A percentile compares a stretch with the other conserved stretches of the same genome.
Conservation (phyloP, 306 rosid species). For the Clitoria ternatea region DNA sequence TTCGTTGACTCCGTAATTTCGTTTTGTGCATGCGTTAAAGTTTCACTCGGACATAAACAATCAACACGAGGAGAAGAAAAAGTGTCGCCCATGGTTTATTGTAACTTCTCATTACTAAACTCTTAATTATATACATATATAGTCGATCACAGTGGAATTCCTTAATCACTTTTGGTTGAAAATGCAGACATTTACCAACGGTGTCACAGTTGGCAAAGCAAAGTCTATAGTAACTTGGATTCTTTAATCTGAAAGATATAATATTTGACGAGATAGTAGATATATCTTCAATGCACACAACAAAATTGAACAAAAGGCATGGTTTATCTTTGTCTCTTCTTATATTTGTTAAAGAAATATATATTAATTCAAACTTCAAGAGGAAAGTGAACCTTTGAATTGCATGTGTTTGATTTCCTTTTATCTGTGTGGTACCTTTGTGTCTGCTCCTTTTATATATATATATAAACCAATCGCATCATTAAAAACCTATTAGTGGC, state of each 20-base stretch:
- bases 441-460: too few species aligned
- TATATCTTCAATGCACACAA: too few species aligned
- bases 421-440: too few species aligned
- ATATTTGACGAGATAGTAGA: too few species aligned
- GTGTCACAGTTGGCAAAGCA: neutral
- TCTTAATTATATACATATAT: too few species aligned
- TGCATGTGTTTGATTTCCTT: too few species aligned
- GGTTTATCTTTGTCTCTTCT: neutral
- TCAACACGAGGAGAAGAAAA: neutral
- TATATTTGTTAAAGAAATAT: neutral
- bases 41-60: neutral
- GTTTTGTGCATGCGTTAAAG: neutral
- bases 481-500: too few species aligned
- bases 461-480: too few species aligned
- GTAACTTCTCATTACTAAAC: neutral
- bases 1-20: neutral
- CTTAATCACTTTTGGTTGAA: neutral
- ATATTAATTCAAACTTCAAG: too few species aligned
- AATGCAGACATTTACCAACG: neutral
- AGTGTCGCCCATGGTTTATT: neutral
- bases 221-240: too few species aligned
- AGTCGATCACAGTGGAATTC: neutral
- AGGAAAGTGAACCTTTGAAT: too few species aligned
- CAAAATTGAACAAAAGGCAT: neutral
- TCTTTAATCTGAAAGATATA: too few species aligned